A percentile compares a stretch with the other conserved stretches of the same genome.
Evolutionary conservation across 305 asterid species (phyloP).

Genomic region (Fraxinus sp.): DNA sequence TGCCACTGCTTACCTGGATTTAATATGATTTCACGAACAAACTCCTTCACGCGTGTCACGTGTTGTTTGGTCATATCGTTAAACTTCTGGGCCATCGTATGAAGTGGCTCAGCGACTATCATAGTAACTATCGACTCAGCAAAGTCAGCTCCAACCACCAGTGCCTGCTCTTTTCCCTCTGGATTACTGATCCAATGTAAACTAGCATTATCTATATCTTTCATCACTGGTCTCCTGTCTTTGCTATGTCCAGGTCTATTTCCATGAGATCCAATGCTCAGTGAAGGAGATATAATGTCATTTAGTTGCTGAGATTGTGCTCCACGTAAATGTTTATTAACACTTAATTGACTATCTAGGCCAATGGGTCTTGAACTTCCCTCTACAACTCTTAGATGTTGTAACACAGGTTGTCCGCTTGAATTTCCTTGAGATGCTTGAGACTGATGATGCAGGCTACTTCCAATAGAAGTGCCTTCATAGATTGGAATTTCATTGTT

Average conservation of each 20-base stretch:
- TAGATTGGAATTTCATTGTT: slow-evolving; percentile 47
- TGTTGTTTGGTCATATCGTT: slow-evolving; percentile 59
- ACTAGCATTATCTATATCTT: slow-evolving; percentile 49
- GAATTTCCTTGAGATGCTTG: slow-evolving; percentile 61
- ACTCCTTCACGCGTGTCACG: slow-evolving; percentile 56
- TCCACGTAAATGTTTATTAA: slow-evolving; percentile 43
- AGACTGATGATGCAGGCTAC: slow-evolving; percentile 44
- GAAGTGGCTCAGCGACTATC: slow-evolving; percentile 79
- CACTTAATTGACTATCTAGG: slow-evolving; percentile 63
- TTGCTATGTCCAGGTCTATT: slow-evolving; percentile 49
- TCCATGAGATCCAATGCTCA: slow-evolving; percentile 53
- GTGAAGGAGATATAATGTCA: slow-evolving; percentile 16
- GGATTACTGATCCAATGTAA: slow-evolving; percentile 37
- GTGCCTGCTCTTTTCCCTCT: slow-evolving; percentile 50
- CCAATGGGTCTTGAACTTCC: slow-evolving; percentile 55
- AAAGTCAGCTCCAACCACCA: slow-evolving; percentile 58
- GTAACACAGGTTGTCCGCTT: slow-evolving; percentile 45
- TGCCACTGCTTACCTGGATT: slow-evolving; percentile 73
- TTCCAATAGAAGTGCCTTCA: slow-evolving; percentile 51
- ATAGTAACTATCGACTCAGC: slow-evolving; percentile 72
- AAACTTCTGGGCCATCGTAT: slow-evolving; percentile 52
- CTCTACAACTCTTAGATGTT: slow-evolving; percentile 38
- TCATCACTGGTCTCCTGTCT: slow-evolving; percentile 43
- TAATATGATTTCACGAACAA: slow-evolving; percentile 59
- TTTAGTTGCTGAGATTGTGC: slow-evolving; percentile 16